phyloP scores from a whole-genome alignment of 1,284 basidiomycete genomes.

The Blastosporella zonata region DNA sequence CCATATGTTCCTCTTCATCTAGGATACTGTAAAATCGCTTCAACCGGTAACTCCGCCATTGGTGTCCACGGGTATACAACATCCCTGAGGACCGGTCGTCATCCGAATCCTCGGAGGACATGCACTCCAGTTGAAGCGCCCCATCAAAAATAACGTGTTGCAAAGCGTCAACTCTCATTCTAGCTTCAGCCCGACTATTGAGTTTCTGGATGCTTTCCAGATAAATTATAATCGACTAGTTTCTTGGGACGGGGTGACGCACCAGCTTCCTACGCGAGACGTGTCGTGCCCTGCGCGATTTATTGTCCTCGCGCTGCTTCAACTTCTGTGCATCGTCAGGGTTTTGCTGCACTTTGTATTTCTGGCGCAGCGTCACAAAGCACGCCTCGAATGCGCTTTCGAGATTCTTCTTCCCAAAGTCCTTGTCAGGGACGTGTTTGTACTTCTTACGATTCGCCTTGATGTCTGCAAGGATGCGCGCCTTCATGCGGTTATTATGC shows the following conservation, averaged over 20 bases:
- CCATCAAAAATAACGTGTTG: conserved; percentile 62
- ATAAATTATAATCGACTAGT: background rate
- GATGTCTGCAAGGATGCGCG: conserved; percentile 55
- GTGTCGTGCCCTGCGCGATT: conserved; percentile 58
- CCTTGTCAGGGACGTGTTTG: conserved; percentile 57
- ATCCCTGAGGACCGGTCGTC: conserved; percentile 36
- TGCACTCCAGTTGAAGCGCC: conserved; percentile 68
- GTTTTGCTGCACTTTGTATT: conserved; percentile 52
- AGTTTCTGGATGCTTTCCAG: conserved; percentile 50
- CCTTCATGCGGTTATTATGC: conserved; percentile 69
- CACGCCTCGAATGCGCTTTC: conserved; percentile 67
- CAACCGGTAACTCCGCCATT: conserved; percentile 63
- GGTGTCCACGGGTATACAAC: conserved; percentile 51
- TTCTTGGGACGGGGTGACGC: conserved; percentile 23
- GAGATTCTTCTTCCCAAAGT: conserved; percentile 61
- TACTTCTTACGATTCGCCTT: conserved; percentile 53
- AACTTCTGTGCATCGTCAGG: conserved; percentile 40
- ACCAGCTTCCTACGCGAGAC: conserved; percentile 60
- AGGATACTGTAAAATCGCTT: conserved; percentile 54
- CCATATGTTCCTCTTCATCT: conserved; percentile 52
- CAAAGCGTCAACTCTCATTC: conserved; percentile 49
- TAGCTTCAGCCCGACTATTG: conserved; percentile 53
- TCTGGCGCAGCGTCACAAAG: conserved; percentile 65
- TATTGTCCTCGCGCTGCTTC: conserved; percentile 54
- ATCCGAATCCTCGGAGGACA: conserved; percentile 76